A percentile compares a stretch with the other conserved stretches of the same genome.
Evolutionary conservation across 2,329 filamentous ascomycete genomes (phyloP).

Genomic region (Apiospora hydei): DNA sequence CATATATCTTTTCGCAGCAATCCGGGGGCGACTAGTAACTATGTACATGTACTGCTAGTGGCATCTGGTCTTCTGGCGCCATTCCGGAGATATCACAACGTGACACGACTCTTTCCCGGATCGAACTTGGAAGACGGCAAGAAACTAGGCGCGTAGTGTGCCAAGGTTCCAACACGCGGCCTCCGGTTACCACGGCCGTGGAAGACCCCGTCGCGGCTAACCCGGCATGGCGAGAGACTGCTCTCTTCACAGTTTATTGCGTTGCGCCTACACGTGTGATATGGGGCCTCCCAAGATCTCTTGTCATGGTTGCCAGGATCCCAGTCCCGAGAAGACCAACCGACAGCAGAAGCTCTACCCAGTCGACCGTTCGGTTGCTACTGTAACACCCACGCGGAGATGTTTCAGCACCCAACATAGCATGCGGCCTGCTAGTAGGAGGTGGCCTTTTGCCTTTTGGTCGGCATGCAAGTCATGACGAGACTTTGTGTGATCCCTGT

Average conservation of each 20-base stretch:
- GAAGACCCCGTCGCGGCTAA: neutral
- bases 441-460: neutral
- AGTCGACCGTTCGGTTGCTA: neutral
- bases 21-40: too few relatives aligned
- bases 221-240: neutral
- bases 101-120: neutral
- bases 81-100: too few relatives aligned
- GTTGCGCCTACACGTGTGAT: too few relatives aligned
- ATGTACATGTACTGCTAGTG: too few relatives aligned
- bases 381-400: neutral
- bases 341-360: neutral
- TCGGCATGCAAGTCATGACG: neutral
- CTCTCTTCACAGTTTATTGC: neutral
- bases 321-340: neutral
- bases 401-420: neutral
- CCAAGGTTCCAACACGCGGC: slow-evolving; percentile 1
- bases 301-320: neutral
- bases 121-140: neutral
- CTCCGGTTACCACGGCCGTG: neutral
- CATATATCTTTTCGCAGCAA: too few relatives aligned
- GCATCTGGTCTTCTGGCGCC: too few relatives aligned
- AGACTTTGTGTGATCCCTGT: neutral
- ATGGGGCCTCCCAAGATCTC: neutral
- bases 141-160: neutral
- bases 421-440: neutral